A percentile compares a stretch with the other conserved stretches of the same genome.
Conservation (phyloP, 306 rosid genomes). For the Gastrolobium bilobum region DNA sequence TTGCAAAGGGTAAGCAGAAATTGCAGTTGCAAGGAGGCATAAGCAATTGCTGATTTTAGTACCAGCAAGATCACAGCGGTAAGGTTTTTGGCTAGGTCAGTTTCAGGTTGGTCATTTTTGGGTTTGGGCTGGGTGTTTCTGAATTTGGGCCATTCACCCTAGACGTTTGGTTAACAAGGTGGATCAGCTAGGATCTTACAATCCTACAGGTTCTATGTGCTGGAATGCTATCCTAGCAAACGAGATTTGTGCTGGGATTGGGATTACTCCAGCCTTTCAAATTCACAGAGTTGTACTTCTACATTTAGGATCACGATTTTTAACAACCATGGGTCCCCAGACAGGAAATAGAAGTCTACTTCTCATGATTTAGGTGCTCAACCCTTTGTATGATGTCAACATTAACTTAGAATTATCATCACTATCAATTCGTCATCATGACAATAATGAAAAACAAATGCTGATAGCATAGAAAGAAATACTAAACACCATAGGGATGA, state of each 20-base stretch:
- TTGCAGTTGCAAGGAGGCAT: background rate
- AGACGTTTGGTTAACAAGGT: slow-evolving; percentile 2
- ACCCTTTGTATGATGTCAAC: background rate
- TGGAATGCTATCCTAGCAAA: background rate
- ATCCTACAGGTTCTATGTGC: background rate
- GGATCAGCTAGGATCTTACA: background rate
- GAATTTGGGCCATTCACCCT: background rate
- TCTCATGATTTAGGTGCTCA: background rate
- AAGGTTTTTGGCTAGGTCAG: slow-evolving; percentile 2
- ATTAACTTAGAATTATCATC: background rate
- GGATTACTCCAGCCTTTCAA: background rate
- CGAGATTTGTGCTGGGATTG: background rate
- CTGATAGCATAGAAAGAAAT: slow-evolving; percentile 9
- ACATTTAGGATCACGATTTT: background rate
- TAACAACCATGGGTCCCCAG: background rate
- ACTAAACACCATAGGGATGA: slow-evolving; percentile 2
- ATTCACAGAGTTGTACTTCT: slow-evolving; percentile 4
- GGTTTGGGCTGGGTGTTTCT: slow-evolving; percentile 12
- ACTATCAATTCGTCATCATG: background rate
- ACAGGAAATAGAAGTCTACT: background rate
- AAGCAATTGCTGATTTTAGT: slow-evolving; percentile 10
- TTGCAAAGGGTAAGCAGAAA: slow-evolving; percentile 3
- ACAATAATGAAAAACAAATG: slow-evolving; percentile 3
- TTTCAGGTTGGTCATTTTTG: background rate
- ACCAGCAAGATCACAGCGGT: background rate